Evolutionary conservation across 2,329 filamentous ascomycete species (phyloP), one percentile per base, ranked within the genome.

Genomic region (Ceratocystis cubensis): DNA sequence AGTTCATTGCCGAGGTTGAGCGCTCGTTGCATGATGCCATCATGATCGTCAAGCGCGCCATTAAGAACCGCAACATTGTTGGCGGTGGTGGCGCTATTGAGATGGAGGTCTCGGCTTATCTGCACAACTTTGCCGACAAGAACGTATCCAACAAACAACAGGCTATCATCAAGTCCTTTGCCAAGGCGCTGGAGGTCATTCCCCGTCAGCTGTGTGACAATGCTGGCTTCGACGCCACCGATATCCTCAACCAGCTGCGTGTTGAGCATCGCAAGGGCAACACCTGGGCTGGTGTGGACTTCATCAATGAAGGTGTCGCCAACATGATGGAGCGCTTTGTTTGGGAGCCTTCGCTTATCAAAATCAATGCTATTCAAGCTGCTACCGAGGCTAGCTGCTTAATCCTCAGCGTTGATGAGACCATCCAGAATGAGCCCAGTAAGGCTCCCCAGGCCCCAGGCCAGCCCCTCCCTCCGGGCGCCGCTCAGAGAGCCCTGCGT

Each of bases 41-140:
- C 78, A 99, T 99, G 94, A 96, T 99, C 73, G 94, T 99, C 74
- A 97, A 97, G 85, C 91, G 95, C 69, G 91, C 94, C 33, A 91
- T 97, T 77, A 91, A 90, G 80, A 96, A 97, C 81, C 88, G 88
- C 74, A 89, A 85, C 74, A 96, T 99, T 71, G 94, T 99, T 30
- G 94, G 92, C 59, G 94, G 94, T 72, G 94, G 94, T 72, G 94
- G 94, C 75, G 93, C 94, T 20, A 86, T 83, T 72, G 94, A 99
- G 81, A 97, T 99, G 93, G 94, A 97, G 76, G 78, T 97, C 64
- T 96, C 92, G 5, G 88, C 91, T 48, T 95, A 96, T 78, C 84
- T 99, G 70, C 92, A 96, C 81, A 83, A 84, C 71, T 96, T 88
- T 73, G 94, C 95, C 70, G 93, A 97, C 80, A 88, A 88, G 79